Evolutionary conservation across 202 grass and related monocot genomes (phyloP).

Genomic region (Cymbopogon flexuosus): DNA sequence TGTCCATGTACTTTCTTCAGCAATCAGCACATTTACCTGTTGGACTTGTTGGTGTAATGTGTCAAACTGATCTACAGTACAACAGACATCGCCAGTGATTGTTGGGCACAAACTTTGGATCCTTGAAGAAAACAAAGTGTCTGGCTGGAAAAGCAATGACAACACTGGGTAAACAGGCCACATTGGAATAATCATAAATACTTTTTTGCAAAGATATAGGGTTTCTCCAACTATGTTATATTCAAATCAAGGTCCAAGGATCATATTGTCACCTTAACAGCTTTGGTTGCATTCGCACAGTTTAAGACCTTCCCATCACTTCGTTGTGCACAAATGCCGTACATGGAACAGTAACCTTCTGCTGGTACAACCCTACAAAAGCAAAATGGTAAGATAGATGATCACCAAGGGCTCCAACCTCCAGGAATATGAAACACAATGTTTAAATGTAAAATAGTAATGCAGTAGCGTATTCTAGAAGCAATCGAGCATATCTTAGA

Average conservation of each 20-base stretch:
- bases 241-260: slow-evolving; percentile 30
- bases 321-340: slow-evolving; percentile 73
- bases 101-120: slow-evolving; percentile 98
- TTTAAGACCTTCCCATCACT: slow-evolving; percentile 86
- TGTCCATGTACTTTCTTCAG: not conserved
- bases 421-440: slow-evolving; percentile 20
- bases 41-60: slow-evolving; percentile 77
- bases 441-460: slow-evolving; percentile 31
- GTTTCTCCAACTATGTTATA: slow-evolving; percentile 23
- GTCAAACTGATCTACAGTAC: slow-evolving; percentile 77
- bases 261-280: slow-evolving; percentile 64
- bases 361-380: slow-evolving; percentile 53
- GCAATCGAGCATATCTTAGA: not conserved
- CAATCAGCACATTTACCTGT: slow-evolving; percentile 54
- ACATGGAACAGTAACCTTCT: slow-evolving; percentile 90
- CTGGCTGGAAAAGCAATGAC: slow-evolving; percentile 61
- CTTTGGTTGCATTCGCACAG: slow-evolving; percentile 67
- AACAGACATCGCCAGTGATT: slow-evolving; percentile 80
- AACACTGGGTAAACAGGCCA: slow-evolving; percentile 28
- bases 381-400: slow-evolving; percentile 22
- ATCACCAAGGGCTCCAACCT: slow-evolving; percentile 16
- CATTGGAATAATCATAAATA: not conserved
- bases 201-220: slow-evolving; percentile 8
- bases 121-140: slow-evolving; percentile 73
- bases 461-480: not conserved